A percentile compares a stretch with the other conserved stretches of the same genome.
phyloP scores from a whole-genome alignment of 495 filamentous ascomycete species.

The Hypoxylon lienhwacheense region DNA sequence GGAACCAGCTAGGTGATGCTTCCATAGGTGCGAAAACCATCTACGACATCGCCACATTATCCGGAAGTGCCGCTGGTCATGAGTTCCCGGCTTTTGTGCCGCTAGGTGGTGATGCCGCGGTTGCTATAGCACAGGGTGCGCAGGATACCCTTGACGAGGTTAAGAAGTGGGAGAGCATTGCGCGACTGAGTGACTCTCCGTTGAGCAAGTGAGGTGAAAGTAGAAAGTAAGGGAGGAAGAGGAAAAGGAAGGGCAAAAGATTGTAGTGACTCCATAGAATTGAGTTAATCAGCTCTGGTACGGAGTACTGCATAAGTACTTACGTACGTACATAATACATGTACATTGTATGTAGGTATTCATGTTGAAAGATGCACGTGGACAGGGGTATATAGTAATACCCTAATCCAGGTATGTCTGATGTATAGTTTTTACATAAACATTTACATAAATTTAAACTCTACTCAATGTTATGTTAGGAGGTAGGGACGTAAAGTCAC shows the following conservation, averaged over 20 bases:
- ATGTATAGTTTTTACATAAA: too few relatives aligned
- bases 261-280: too few relatives aligned
- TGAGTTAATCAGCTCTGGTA: too few relatives aligned
- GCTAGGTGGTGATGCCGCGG: conserved; percentile 29
- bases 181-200: conserved; percentile 2
- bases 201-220: not conserved
- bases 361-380: not conserved
- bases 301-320: too few relatives aligned
- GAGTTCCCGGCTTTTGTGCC: conserved; percentile 21
- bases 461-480: too few relatives aligned
- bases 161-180: conserved; percentile 11
- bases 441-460: too few relatives aligned
- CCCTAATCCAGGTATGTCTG: too few relatives aligned
- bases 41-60: conserved; percentile 40
- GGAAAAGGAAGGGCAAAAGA: too few relatives aligned
- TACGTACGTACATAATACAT: too few relatives aligned
- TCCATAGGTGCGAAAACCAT: conserved; percentile 42
- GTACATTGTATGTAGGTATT: not conserved
- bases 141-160: conserved; percentile 2
- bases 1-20: conserved; percentile 40
- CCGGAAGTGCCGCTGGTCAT: conserved; percentile 34
- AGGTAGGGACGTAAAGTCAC: too few relatives aligned
- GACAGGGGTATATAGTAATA: too few relatives aligned
- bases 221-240: too few relatives aligned
- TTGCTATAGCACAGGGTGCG: conserved; percentile 9